Percentiles rank a stretch among this genome's conserved stretches.
Evolutionary conservation across 345 rosid species (phyloP).

Genomic region (Carallia brachiata): DNA sequence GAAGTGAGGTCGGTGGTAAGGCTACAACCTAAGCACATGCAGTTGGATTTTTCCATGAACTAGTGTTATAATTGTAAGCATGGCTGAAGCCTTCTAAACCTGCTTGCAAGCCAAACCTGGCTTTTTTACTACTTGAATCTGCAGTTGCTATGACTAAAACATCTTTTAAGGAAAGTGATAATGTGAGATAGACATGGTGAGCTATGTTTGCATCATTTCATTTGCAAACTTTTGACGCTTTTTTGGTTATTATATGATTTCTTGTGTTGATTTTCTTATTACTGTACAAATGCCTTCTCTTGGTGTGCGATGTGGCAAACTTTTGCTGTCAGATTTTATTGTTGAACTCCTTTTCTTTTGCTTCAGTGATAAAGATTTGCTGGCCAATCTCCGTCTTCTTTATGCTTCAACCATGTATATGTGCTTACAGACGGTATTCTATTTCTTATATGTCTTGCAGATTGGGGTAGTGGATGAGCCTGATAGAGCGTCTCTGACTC

Average conservation of each 20-base stretch:
- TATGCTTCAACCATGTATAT: not conserved
- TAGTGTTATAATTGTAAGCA: not conserved
- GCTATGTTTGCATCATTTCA: not conserved
- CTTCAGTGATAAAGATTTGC: not conserved
- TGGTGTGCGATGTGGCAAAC: not conserved
- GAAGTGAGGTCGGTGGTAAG: not conserved
- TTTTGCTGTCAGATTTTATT: not conserved
- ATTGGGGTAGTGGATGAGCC: conserved; percentile 71
- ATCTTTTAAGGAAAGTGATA: no score
- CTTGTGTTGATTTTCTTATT: not conserved
- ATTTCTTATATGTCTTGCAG: conserved; percentile 33
- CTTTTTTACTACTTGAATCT: not conserved
- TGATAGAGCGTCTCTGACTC: conserved; percentile 61
- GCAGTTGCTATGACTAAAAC: not conserved
- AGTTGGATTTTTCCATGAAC: no score
- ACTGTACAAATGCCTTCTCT: not conserved
- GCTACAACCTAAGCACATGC: not conserved
- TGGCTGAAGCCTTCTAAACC: not conserved
- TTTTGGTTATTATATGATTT: not conserved
- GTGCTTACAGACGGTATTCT: not conserved
- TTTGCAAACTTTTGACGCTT: not conserved
- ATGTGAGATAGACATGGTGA: not conserved
- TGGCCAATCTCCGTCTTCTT: not conserved
- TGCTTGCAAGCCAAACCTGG: not conserved
- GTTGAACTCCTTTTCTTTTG: no score